phyloP scores from a whole-genome alignment of 2,329 filamentous ascomycete genomes.

The Exophiala oligosperma region DNA sequence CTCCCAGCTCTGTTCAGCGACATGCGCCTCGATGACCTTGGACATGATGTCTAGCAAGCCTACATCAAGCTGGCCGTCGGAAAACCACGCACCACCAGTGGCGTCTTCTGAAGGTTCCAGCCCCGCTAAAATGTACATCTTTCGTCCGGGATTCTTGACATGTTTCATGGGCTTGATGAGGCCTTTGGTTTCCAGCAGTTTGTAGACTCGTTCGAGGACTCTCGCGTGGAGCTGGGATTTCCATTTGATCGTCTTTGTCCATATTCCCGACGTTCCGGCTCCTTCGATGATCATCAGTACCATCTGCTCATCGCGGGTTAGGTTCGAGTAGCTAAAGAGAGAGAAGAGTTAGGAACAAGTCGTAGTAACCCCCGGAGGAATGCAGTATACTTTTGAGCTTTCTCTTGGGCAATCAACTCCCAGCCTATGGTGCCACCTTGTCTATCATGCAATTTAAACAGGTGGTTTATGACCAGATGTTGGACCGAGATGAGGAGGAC shows the following conservation, averaged over 20 bases:
- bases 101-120: conserved; percentile 85
- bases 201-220: conserved; percentile 76
- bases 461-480: conserved; percentile 46
- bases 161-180: conserved; percentile 89
- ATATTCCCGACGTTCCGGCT: conserved; percentile 80
- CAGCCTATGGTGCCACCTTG: conserved; percentile 45
- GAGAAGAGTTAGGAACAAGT: conserved; percentile 16
- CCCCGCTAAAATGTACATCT: conserved; percentile 91
- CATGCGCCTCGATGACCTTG: conserved; percentile 62
- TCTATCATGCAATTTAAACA: conserved; percentile 45
- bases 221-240: conserved; percentile 82
- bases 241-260: conserved; percentile 81
- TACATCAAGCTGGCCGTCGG: conserved; percentile 84
- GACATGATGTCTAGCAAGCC: conserved; percentile 78
- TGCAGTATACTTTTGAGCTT: conserved; percentile 47
- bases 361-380: neutral
- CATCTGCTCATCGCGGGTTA: conserved; percentile 68
- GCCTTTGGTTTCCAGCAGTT: conserved; percentile 76
- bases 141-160: conserved; percentile 85
- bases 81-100: conserved; percentile 93
- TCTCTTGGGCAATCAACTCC: conserved; percentile 49
- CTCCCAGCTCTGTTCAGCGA: conserved; percentile 72
- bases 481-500: conserved; percentile 47
- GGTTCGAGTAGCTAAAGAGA: conserved; percentile 36
- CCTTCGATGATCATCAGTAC: conserved; percentile 90